Percentiles rank a stretch among this genome's conserved stretches.
phyloP scores from a whole-genome alignment of 345 rosid genomes.

The Salix caprea region DNA sequence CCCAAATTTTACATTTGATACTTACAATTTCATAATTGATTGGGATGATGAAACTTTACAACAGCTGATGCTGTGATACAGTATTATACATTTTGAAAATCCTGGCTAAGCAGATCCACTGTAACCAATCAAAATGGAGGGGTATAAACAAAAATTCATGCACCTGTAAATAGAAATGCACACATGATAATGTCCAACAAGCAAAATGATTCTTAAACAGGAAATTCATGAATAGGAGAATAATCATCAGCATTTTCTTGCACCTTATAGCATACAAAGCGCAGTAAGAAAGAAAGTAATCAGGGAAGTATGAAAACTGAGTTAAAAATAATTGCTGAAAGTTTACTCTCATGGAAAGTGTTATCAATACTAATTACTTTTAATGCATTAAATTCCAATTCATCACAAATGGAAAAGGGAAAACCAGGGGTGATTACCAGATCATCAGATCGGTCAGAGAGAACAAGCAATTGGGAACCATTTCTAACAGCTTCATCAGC shows the following conservation, averaged over 20 bases:
- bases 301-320: background rate
- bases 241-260: background rate
- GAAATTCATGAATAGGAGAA: background rate
- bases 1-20: background rate
- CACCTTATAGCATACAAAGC: background rate
- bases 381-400: background rate
- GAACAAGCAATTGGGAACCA: conserved; percentile 91
- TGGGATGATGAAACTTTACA: background rate
- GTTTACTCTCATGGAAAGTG: background rate
- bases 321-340: background rate
- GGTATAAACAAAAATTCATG: background rate
- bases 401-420: background rate
- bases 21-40: background rate
- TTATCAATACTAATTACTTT: background rate
- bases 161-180: background rate
- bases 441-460: conserved; percentile 74
- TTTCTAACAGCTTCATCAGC: conserved; percentile 98
- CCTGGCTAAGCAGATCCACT: background rate
- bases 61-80: background rate
- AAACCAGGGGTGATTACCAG: conserved; percentile 43
- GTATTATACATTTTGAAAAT: background rate
- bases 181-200: background rate
- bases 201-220: background rate
- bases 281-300: background rate
- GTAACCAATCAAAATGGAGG: background rate